phyloP scores from a whole-genome alignment of 495 filamentous ascomycete genomes.

The Podospora bellae-mahoneyi region DNA sequence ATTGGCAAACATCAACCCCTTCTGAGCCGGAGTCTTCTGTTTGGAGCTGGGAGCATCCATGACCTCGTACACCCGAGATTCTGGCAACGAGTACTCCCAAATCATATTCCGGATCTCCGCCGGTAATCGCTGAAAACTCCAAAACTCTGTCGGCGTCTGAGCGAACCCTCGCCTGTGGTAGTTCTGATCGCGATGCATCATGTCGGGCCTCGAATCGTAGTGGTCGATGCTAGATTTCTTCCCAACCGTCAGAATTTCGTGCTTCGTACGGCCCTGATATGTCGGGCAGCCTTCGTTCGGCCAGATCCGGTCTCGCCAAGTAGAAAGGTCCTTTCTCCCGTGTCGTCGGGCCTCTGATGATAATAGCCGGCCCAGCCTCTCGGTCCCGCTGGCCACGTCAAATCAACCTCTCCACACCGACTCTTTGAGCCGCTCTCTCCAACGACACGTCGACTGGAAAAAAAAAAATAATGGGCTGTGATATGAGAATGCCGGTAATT shows the following conservation, averaged over 20 bases:
- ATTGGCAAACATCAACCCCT: constrained; percentile 49
- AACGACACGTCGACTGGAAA: constrained; percentile 12
- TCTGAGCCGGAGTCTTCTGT: constrained; percentile 38
- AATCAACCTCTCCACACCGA: constrained; percentile 21
- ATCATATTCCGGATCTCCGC: constrained; percentile 41
- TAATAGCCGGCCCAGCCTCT: constrained; percentile 34
- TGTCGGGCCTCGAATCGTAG: neutral
- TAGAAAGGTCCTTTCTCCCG: constrained; percentile 11
- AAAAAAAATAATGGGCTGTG: constrained; percentile 28
- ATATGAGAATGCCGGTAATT: constrained; percentile 23
- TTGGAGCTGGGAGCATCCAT: constrained; percentile 45
- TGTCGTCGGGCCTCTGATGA: constrained; percentile 22
- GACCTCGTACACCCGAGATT: constrained; percentile 47
- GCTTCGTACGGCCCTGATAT: neutral
- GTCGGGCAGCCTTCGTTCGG: constrained; percentile 4
- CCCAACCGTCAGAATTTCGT: constrained; percentile 6
- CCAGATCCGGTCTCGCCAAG: constrained; percentile 19
- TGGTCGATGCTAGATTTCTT: neutral
- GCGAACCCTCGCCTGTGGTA: constrained; percentile 25
- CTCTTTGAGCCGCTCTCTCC: constrained; percentile 28
- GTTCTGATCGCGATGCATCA: constrained; percentile 26
- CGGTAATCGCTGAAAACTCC: constrained; percentile 33
- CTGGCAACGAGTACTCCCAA: constrained; percentile 47
- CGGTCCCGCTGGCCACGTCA: constrained; percentile 29
- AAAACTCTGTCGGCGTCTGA: constrained; percentile 28